Conservation (phyloP, 164 flowering plant species). For the Chloranthus sessilifolius region DNA sequence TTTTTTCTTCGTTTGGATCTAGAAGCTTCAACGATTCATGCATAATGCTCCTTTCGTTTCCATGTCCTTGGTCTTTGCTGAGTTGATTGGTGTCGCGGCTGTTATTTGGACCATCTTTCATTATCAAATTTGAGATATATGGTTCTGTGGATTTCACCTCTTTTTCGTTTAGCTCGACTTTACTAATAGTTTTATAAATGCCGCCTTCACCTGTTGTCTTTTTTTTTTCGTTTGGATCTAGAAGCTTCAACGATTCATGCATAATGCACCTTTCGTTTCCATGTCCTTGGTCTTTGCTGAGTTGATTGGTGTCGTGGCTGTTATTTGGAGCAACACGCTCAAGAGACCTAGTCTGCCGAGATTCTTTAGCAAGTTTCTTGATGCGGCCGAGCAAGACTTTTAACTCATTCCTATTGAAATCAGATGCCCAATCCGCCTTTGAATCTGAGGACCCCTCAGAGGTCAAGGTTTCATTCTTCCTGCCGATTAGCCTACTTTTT, state of each 20-base stretch:
- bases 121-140: not conserved
- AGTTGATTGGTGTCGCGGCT: too few species aligned
- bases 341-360: not conserved
- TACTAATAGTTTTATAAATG: not conserved
- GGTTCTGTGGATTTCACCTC: not conserved
- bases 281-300: not conserved
- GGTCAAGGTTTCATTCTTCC: not conserved
- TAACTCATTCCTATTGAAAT: not conserved
- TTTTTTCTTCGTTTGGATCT: not conserved
- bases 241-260: not conserved
- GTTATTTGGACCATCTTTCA: not conserved
- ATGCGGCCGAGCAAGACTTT: conserved; percentile 11
- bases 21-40: not conserved
- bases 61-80: not conserved
- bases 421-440: conserved; percentile 5
- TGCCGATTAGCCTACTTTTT: not conserved
- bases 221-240: not conserved
- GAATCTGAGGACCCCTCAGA: conserved; percentile 4
- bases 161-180: not conserved
- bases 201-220: not conserved
- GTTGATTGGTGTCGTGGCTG: too few species aligned
- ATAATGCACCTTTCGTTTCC: not conserved
- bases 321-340: too few species aligned
- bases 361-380: conserved; percentile 7
- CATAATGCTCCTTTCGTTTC: not conserved